Evolutionary conservation across 306 rosid genomes (phyloP), one percentile per base, ranked within the genome.

Genomic region (Trifolium fragiferum): DNA sequence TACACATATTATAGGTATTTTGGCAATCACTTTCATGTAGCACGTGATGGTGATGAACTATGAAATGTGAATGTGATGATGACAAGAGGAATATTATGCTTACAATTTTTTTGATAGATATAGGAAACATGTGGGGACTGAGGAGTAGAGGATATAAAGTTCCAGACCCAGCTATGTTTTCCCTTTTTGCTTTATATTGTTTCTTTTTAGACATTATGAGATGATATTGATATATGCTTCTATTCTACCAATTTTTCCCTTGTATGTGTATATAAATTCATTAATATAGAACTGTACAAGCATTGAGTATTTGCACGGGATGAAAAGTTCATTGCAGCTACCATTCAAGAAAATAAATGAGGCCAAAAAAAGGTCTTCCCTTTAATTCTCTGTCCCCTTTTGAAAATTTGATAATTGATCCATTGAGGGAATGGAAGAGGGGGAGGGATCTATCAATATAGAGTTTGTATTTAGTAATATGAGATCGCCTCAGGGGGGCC

Each of bases 1-100:
- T 81, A 76, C 78, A 85, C 78, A 85, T 32, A 66, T 32, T 82
- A 80, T 20, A 71, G 76, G 66, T 78, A 73, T 47, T 43, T 76
- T 73, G 69, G 55, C 23, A 73, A 54, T 21, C 57, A 69, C 57
- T 61, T 55, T 35, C 65, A 35, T 46, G 70, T 66, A 65, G 59
- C 75, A 61, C 23, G 70, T 78, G 74, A 47, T 21, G 80, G 55
- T 70, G 75, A 8, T 14, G 60, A 23, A 64, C 68, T 53, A 50
- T 73, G 43, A 64, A 72, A 35, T 75, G 74, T 70, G 63, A 57
- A 35, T 35, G 40, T 21, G 61, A 54, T 12, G 73, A 62, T 12
- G 73, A 62, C 43, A 54, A 70, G 68, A 69, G 79, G 75, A 82
- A 60, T 78, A 46, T 78, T 78, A 35, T 81, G 68, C 33, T 66